phyloP scores from a whole-genome alignment of 2,329 filamentous ascomycete species.

The Botrytis squamosa region DNA sequence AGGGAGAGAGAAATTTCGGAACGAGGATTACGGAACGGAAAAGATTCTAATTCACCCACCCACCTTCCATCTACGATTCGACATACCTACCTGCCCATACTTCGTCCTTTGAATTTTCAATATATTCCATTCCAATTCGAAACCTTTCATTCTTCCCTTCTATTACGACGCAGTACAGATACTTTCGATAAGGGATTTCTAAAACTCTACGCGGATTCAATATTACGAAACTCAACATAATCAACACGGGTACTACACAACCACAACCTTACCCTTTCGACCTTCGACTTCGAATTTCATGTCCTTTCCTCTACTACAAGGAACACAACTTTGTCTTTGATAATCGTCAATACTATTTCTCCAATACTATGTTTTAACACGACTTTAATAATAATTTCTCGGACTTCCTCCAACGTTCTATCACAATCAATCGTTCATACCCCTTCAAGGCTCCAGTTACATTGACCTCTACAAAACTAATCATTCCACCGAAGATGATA shows the following conservation, averaged over 20 bases:
- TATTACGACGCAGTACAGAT: not conserved
- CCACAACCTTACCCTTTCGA: not conserved
- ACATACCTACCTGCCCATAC: not conserved
- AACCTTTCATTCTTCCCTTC: not conserved
- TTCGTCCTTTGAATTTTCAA: not conserved
- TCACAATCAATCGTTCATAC: not conserved
- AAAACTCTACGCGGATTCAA: not conserved
- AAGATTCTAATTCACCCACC: not conserved
- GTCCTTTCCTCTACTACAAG: not conserved
- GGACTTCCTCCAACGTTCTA: not conserved
- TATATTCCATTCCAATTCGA: slow-evolving; percentile 1
- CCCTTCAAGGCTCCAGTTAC: not conserved
- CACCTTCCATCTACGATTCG: not conserved
- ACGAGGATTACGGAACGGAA: not conserved
- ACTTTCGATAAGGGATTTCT: not conserved
- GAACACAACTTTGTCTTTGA: not conserved
- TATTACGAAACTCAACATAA: slow-evolving; percentile 1
- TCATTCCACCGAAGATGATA: slow-evolving; percentile 30
- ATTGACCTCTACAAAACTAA: not conserved
- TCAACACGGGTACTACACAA: slow-evolving; percentile 9
- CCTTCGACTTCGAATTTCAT: not conserved
- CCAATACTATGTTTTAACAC: slow-evolving; percentile 11
- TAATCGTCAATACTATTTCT: not conserved
- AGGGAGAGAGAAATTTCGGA: not conserved
- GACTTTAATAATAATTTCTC: slow-evolving; percentile 4